These are phyloP conservation scores for Rhodotorula paludigena DNA, from an alignment of 768 basidiomycete genomes.

Conservation along the genomic window DNA sequence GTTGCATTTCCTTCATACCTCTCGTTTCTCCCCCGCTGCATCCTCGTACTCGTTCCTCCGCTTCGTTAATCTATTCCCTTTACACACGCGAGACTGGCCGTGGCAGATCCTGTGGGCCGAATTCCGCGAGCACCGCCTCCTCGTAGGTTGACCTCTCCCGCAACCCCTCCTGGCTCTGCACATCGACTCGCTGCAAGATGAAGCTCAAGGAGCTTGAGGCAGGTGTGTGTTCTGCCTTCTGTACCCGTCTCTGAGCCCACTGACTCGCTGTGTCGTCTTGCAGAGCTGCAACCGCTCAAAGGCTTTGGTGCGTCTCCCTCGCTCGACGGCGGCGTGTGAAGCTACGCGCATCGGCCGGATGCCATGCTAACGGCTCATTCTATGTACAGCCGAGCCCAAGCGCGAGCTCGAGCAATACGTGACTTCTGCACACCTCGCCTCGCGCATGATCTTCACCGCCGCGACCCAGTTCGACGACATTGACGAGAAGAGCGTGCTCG, in stretches of 20 bases:
- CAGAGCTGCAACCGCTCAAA: constrained; percentile 39
- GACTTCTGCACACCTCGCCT: constrained; percentile 40
- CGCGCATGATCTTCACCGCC: constrained; percentile 42
- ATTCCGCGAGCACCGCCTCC: not conserved
- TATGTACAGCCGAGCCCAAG: constrained; percentile 1
- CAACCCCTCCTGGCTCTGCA: not conserved
- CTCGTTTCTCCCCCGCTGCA: not conserved
- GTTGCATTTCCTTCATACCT: not conserved
- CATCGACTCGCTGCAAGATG: constrained; percentile 8
- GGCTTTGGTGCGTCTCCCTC: constrained; percentile 33
- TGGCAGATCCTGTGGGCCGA: no score
- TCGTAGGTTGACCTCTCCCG: not conserved
- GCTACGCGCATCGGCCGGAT: not conserved
- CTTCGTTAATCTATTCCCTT: no score
- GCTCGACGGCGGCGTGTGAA: not conserved
- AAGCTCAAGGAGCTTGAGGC: constrained; percentile 42
- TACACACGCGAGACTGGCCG: no score
- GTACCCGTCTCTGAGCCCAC: not conserved
- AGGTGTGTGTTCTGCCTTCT: not conserved
- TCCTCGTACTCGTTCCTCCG: not conserved
- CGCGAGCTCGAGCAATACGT: constrained; percentile 40
- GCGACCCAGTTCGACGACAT: constrained; percentile 39
- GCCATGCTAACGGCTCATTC: not conserved
- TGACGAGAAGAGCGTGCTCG: constrained; percentile 40
- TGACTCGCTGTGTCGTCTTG: not conserved